Conservation (phyloP, 176 grass and related monocot genomes). For the Carex scoparia region DNA sequence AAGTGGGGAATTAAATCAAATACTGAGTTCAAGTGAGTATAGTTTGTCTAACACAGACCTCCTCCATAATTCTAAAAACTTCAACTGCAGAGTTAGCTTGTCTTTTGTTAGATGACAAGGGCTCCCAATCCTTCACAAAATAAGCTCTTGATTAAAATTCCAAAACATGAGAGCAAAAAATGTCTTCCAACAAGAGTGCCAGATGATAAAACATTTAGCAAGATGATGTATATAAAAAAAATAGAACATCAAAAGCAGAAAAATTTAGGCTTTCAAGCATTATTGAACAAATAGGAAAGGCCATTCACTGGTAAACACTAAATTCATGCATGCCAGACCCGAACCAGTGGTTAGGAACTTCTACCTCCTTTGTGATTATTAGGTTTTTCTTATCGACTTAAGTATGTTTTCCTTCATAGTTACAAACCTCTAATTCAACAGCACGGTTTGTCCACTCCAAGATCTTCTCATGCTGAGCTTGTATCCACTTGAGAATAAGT, state of each 20-base stretch:
- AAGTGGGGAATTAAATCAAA: constrained; percentile 19
- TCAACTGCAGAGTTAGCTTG: constrained; percentile 75
- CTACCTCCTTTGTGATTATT: background rate
- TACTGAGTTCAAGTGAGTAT: background rate
- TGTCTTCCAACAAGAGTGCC: background rate
- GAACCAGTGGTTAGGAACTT: background rate
- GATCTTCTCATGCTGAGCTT: constrained; percentile 79
- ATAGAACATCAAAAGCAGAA: background rate
- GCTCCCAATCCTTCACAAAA: constrained; percentile 54
- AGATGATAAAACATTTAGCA: background rate
- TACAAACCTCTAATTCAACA: constrained; percentile 70
- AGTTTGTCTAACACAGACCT: constrained; percentile 35
- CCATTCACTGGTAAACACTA: background rate
- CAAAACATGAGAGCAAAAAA: background rate
- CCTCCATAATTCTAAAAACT: constrained; percentile 86
- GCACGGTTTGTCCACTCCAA: constrained; percentile 86
- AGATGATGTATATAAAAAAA: background rate
- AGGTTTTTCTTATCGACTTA: background rate
- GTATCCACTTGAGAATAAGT: constrained; percentile 84
- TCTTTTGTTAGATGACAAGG: constrained; percentile 63
- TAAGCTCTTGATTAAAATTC: constrained; percentile 16
- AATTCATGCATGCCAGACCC: background rate
- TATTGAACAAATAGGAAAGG: constrained; percentile 5
- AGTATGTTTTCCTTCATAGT: constrained; percentile 16
- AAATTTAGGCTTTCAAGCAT: background rate